A percentile compares a stretch with the other conserved stretches of the same genome.
phyloP scores from a whole-genome alignment of 2,329 filamentous ascomycete species.

The Colletotrichum paranaense region DNA sequence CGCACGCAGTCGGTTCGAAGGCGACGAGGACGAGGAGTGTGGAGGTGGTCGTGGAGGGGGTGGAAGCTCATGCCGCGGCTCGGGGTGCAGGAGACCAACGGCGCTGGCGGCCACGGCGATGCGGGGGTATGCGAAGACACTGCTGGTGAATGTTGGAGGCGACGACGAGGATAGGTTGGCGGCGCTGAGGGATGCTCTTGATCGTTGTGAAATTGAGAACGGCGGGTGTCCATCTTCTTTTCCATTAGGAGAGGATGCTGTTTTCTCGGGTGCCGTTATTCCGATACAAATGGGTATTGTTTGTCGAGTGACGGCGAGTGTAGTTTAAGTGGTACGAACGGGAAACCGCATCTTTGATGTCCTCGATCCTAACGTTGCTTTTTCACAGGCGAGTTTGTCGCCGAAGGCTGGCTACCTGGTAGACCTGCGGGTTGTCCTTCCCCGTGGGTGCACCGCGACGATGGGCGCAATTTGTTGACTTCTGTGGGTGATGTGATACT shows the following conservation, averaged over 20 bases:
- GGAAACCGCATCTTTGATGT: neutral
- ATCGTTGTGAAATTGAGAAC: neutral
- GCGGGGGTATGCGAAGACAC: neutral
- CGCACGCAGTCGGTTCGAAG: neutral
- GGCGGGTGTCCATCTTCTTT: neutral
- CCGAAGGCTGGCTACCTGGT: neutral
- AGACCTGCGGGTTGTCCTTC: neutral
- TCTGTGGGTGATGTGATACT: neutral
- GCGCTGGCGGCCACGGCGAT: neutral
- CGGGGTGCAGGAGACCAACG: neutral
- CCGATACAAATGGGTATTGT: neutral
- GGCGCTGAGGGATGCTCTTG: neutral
- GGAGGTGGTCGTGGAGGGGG: neutral
- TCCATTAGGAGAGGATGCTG: conserved; percentile 16
- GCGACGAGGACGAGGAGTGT: neutral
- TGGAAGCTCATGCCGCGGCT: neutral
- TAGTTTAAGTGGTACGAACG: neutral
- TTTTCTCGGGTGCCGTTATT: conserved; percentile 5
- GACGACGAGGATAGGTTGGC: neutral
- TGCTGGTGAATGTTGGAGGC: neutral
- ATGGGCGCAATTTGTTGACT: no score
- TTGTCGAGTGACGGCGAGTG: conserved; percentile 6
- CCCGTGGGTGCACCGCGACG: neutral
- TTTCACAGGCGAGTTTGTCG: no score
- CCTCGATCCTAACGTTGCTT: no score